phyloP scores from a whole-genome alignment of 148 eudicot genomes.

The Spergularia bocconei region DNA sequence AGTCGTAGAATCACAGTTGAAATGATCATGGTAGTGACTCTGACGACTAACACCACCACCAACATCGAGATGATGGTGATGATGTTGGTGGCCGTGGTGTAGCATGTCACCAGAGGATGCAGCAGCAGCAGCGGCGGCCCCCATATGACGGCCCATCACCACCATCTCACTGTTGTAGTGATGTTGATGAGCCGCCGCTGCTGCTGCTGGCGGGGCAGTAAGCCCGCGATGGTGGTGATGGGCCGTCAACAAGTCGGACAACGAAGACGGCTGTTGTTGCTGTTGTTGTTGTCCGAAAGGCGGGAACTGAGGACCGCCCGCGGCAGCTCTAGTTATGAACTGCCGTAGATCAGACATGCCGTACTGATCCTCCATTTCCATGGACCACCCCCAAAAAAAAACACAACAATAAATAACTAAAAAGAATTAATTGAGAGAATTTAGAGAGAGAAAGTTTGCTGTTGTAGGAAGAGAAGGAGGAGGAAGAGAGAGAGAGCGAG shows the following conservation, averaged over 20 bases:
- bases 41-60: neutral
- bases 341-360: constrained; percentile 43
- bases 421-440: neutral
- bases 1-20: constrained; percentile 22
- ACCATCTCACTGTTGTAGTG: constrained; percentile 15
- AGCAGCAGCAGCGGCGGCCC: neutral
- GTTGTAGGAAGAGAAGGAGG: constrained; percentile 5
- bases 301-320: constrained; percentile 10
- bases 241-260: constrained; percentile 31
- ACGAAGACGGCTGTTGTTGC: constrained; percentile 19
- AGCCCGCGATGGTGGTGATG: constrained; percentile 21
- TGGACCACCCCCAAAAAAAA: neutral
- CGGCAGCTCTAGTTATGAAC: constrained; percentile 17
- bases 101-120: neutral
- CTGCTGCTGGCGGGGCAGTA: constrained; percentile 14
- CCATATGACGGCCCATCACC: constrained; percentile 25
- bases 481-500: constrained; percentile 32
- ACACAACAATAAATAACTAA: neutral
- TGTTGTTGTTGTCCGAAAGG: constrained; percentile 20
- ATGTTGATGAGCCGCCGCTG: constrained; percentile 12
- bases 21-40: constrained; percentile 12
- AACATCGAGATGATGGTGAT: neutral
- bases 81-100: neutral
- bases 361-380: constrained; percentile 39
- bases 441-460: neutral